Evolutionary conservation across 2,329 filamentous ascomycete species (phyloP), one percentile per base, ranked within the genome.

Genomic region (Hypoxylon sp.): DNA sequence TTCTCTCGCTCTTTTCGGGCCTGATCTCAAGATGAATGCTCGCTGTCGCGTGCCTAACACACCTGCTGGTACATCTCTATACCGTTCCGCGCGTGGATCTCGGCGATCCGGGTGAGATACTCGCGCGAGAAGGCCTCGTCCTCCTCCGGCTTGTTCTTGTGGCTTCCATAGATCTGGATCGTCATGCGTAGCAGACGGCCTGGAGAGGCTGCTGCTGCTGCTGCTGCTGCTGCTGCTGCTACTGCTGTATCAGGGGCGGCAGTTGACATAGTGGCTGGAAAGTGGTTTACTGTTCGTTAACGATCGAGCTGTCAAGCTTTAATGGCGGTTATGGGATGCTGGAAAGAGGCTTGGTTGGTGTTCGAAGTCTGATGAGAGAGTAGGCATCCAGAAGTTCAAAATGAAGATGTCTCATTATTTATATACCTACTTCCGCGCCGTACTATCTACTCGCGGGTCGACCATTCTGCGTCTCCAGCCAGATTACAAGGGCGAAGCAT

Each of bases 61-160:
- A 56, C 52, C 24, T 56, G 48, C 15, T 46, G 38, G 20, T 60
- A 52, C 24, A 43, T 23, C 24, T 56, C 52, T 17, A 52, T 56
- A 5, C 43, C 38, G 18, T 46, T 53, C 13, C 48, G 42, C 9
- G 52, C 48, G 4, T 53, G 21, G 5, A 52, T 52, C 1, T 3
- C 17, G 13, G 52, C 43, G 2, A 46, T 43, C 21, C 55, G 45
- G 42, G 47, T n/a, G 9, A 43, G 35, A 4, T 48, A 48, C 4
- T 55, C 47, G 2, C 51, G 51, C 6, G 42, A 18, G 46, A 55
- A 55, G 24, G 37, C 50, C 10, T 55, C 42, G 18, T 48, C 47
- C 2, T 55, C 42, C 18, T 33, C 46, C 0, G 40, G 31, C 4
- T 47, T 59, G n/a, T 43, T 60, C 23, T 48, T 52, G 9, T 8